Conservation (phyloP, 768 basidiomycete genomes). For the Kwoniella europaea region DNA sequence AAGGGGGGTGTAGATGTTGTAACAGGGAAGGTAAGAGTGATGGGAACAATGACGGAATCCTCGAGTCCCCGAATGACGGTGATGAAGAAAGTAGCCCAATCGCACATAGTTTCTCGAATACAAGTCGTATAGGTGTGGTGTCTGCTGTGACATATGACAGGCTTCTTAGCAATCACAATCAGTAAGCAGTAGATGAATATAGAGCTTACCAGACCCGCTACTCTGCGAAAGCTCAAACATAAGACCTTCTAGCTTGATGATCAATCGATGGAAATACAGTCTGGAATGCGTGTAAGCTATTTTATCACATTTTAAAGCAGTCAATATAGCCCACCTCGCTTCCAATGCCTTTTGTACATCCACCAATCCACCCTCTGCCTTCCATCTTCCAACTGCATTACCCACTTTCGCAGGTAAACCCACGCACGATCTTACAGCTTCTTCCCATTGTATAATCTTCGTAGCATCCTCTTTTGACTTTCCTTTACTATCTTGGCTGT, state of each 20-base stretch:
- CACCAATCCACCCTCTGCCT: slow-evolving; percentile 53
- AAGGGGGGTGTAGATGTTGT: slow-evolving; percentile 47
- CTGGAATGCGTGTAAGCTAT: slow-evolving; percentile 31
- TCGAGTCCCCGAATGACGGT: slow-evolving; percentile 14
- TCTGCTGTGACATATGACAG: slow-evolving; percentile 2
- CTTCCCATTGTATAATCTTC: slow-evolving; percentile 68
- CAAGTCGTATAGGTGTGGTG: slow-evolving; percentile 19
- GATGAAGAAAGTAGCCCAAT: slow-evolving; percentile 38
- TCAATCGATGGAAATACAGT: slow-evolving; percentile 35
- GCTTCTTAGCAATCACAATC: background rate
- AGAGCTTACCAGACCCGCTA: slow-evolving; percentile 14
- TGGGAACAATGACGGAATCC: slow-evolving; percentile 64
- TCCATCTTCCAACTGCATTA: slow-evolving; percentile 66
- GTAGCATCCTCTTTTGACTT: slow-evolving; percentile 25
- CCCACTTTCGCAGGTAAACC: slow-evolving; percentile 77
- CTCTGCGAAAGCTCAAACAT: slow-evolving; percentile 47
- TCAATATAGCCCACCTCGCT: slow-evolving; percentile 37
- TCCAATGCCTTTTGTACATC: slow-evolving; percentile 63
- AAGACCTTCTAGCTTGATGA: slow-evolving; percentile 37
- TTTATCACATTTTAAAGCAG: background rate
- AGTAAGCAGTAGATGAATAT: background rate
- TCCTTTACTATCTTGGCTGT: slow-evolving; percentile 41
- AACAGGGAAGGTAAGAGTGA: slow-evolving; percentile 61
- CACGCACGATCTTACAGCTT: slow-evolving; percentile 69
- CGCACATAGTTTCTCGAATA: slow-evolving; percentile 59